Percentiles rank a stretch among this genome's conserved stretches.
Conservation (phyloP, 2,329 filamentous ascomycete genomes). For the Ophiocordyceps unilateralis region DNA sequence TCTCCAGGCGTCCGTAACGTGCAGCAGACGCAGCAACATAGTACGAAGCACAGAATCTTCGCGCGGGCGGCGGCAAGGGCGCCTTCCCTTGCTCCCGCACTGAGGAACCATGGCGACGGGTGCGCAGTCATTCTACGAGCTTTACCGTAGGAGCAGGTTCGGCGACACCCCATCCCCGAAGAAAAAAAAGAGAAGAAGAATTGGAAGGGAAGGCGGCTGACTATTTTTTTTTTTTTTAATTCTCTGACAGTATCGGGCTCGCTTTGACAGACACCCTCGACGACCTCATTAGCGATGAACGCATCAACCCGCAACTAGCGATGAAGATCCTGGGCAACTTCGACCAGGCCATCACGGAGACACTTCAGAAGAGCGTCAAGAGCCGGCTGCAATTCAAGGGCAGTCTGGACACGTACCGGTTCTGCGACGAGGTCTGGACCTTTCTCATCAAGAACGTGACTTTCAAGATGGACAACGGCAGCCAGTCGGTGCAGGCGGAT, state of each 20-base stretch:
- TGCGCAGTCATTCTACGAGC: constrained; percentile 62
- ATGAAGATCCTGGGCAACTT: constrained; percentile 98
- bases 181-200: neutral
- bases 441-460: constrained; percentile 97
- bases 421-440: constrained; percentile 99
- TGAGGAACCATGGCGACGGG: constrained; percentile 25
- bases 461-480: constrained; percentile 87
- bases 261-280: constrained; percentile 94
- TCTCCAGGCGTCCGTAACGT: no score
- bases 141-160: constrained; percentile 98
- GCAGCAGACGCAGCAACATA: no score
- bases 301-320: constrained; percentile 92
- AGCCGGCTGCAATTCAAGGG: constrained; percentile 90
- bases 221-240: neutral
- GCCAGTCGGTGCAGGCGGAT: constrained; percentile 59
- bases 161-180: neutral
- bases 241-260: constrained; percentile 60
- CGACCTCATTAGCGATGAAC: constrained; percentile 82
- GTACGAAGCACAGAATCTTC: neutral
- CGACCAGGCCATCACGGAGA: constrained; percentile 81
- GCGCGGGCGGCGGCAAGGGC: neutral
- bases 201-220: neutral
- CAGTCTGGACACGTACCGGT: constrained; percentile 93
- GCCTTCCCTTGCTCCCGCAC: neutral
- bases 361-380: constrained; percentile 83